These are phyloP conservation scores for Lycium barbarum DNA, from an alignment of 257 asterid genomes.

Conservation along the genomic window DNA sequence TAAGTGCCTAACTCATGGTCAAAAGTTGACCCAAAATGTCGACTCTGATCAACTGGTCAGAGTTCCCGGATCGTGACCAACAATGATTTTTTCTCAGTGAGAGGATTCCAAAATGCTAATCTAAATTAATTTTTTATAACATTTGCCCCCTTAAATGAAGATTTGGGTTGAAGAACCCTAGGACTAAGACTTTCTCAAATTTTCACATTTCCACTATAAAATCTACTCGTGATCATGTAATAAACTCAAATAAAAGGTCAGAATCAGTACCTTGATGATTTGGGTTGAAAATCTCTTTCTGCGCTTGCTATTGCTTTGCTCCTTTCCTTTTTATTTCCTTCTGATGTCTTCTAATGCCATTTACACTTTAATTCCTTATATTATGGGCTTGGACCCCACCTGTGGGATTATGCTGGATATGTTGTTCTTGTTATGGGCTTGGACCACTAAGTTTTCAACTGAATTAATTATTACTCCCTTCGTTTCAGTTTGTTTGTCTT, in stretches of 20 bases:
- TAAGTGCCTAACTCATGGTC: too few species aligned
- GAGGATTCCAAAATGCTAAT: not conserved
- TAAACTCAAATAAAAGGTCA: slow-evolving; percentile 1
- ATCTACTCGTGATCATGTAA: not conserved
- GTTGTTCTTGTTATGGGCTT: too few species aligned
- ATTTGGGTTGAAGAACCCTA: not conserved
- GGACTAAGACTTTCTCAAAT: not conserved
- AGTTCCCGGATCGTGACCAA: not conserved
- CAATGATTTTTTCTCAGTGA: not conserved
- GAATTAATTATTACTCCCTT: not conserved
- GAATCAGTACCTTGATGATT: not conserved
- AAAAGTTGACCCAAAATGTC: too few species aligned
- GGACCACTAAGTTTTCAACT: not conserved
- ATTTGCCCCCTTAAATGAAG: not conserved
- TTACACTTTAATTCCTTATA: not conserved
- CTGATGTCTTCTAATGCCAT: not conserved
- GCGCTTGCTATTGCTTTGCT: not conserved
- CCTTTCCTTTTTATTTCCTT: not conserved
- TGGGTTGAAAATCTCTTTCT: not conserved
- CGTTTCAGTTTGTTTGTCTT: too few species aligned
- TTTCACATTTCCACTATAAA: not conserved
- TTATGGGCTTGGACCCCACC: not conserved
- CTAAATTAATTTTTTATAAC: not conserved
- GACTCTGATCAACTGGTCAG: too few species aligned
- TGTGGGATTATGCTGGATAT: too few species aligned